A percentile compares a stretch with the other conserved stretches of the same genome.
phyloP scores from a whole-genome alignment of 495 filamentous ascomycete genomes.

The Thozetella sp. region DNA sequence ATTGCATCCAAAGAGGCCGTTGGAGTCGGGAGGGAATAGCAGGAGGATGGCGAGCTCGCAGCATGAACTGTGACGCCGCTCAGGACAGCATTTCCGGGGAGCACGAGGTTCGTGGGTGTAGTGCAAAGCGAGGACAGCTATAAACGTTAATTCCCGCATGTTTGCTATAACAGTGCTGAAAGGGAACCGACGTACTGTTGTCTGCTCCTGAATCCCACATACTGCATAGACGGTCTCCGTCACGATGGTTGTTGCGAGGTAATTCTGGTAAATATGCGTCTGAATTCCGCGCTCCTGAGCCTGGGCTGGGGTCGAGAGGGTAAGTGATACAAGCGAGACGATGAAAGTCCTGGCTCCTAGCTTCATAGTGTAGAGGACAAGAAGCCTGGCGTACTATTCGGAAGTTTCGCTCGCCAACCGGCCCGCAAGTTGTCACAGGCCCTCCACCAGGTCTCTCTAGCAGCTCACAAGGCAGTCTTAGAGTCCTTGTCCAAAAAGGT shows the following conservation, averaged over 20 bases:
- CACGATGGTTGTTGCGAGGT: slow-evolving; percentile 13
- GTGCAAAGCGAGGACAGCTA: slow-evolving; percentile 3
- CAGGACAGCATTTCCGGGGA: slow-evolving; percentile 9
- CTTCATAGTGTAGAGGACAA: no score
- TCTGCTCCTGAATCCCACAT: slow-evolving; percentile 10
- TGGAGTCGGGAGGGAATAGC: slow-evolving; percentile 19
- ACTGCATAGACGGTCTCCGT: slow-evolving; percentile 18
- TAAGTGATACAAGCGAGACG: neutral
- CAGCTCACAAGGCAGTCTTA: no score
- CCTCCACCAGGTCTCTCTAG: no score
- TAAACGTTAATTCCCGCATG: slow-evolving; percentile 1
- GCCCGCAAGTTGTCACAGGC: no score
- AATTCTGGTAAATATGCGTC: slow-evolving; percentile 1
- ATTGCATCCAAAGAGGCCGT: slow-evolving; percentile 10
- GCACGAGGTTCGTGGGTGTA: slow-evolving; percentile 12
- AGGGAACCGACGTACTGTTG: slow-evolving; percentile 4
- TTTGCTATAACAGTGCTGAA: neutral
- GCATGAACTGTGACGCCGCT: slow-evolving; percentile 19
- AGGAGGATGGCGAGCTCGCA: slow-evolving; percentile 17
- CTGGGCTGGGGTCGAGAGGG: neutral
- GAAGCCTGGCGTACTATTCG: no score
- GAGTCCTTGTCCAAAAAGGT: no score
- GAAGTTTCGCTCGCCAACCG: no score
- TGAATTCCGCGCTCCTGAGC: neutral
- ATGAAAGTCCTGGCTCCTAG: no score